A percentile compares a stretch with the other conserved stretches of the same genome.
Conservation (phyloP, 805 yeast species). For the Myxozyma udenii region DNA sequence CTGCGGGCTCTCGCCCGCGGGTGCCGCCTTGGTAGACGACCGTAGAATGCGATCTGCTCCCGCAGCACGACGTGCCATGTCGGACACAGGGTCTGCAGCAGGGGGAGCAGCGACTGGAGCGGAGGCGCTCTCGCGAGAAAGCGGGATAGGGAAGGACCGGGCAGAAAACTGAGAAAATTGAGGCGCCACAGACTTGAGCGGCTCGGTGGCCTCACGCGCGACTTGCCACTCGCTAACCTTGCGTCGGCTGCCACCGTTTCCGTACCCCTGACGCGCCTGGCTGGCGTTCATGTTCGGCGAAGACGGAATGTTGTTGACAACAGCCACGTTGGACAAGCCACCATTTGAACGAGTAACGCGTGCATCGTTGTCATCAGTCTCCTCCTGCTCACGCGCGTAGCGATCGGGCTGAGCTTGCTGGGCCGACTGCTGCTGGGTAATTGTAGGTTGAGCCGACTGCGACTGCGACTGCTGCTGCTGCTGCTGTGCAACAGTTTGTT, state of each 20-base stretch:
- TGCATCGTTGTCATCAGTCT: background rate
- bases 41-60: conserved; percentile 21
- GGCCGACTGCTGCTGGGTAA: background rate
- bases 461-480: conserved; percentile 43
- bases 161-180: no score
- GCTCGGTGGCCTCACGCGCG: no score
- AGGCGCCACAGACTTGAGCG: no score
- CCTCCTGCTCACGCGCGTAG: background rate
- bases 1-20: conserved; percentile 1
- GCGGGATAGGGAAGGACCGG: no score
- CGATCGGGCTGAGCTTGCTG: background rate
- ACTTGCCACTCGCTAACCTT: conserved; percentile 29
- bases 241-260: conserved; percentile 24
- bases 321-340: no score
- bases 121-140: no score
- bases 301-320: conserved; percentile 7
- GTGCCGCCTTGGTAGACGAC: conserved; percentile 6
- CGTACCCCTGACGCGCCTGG: conserved; percentile 1
- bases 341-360: conserved; percentile 10
- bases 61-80: conserved; percentile 22
- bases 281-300: background rate
- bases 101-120: no score
- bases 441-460: background rate
- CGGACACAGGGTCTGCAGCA: conserved; percentile 17
- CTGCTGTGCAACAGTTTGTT: conserved; percentile 40